Percentiles rank a stretch among this genome's conserved stretches.
Conservation (phyloP, 1,284 basidiomycete genomes). For the Vanrija pseudolonga region DNA sequence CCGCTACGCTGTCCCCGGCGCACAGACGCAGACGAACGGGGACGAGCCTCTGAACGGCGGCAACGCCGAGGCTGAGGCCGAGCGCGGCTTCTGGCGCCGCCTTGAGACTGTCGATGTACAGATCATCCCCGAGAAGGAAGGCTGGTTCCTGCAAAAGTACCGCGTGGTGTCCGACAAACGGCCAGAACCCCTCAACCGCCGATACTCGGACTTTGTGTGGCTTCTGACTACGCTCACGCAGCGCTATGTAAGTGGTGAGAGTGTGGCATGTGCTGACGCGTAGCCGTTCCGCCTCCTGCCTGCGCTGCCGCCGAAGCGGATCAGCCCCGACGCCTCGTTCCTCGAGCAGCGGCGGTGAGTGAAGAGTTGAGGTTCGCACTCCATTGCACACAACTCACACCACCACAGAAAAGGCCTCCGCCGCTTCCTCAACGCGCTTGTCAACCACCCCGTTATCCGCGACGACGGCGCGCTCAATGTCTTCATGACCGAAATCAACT, state of each 20-base stretch:
- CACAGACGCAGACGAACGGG: constrained; percentile 6
- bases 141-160: constrained; percentile 78
- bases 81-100: constrained; percentile 72
- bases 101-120: constrained; percentile 67
- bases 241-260: constrained; percentile 43
- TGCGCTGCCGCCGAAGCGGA: constrained; percentile 80
- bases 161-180: constrained; percentile 73
- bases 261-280: constrained; percentile 30
- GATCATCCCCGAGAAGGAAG: constrained; percentile 71
- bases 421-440: constrained; percentile 71
- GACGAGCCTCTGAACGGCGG: constrained; percentile 3
- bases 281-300: constrained; percentile 91
- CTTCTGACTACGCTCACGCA: constrained; percentile 73
- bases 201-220: constrained; percentile 85
- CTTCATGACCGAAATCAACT: constrained; percentile 74
- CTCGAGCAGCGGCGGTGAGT: constrained; percentile 72
- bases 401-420: constrained; percentile 67
- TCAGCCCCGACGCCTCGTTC: constrained; percentile 82
- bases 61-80: constrained; percentile 29
- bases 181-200: constrained; percentile 46
- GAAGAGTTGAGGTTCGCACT: constrained; percentile 30
- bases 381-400: constrained; percentile 2
- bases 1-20: constrained; percentile 1
- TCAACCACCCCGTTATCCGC: constrained; percentile 85
- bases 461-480: constrained; percentile 75